Base-by-base conservation (phyloP, 192 early-diverging fungal species). In the Rhizoclosmatium sp. region DNA sequence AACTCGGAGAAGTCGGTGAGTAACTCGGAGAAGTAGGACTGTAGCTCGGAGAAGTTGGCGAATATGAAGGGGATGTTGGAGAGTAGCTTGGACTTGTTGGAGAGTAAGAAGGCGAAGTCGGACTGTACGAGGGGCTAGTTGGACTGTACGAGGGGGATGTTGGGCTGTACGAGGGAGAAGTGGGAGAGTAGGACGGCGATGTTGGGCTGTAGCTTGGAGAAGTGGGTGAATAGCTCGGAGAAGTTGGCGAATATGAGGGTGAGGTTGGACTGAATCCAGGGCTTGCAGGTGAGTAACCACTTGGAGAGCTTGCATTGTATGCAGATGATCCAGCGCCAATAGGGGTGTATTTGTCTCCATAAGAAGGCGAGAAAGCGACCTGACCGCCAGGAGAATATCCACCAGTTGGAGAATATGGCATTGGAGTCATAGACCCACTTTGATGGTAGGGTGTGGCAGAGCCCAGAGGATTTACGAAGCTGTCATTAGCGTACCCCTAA, bases 311-410 rank as follows among this genome's bases (percentile, higher is more conserved):
- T 81, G 19, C 69, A 72, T 89, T 88, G 46, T 82, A 80, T 45
- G 82, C 89, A 82, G 84, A 87, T 12, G 87, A 87, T 51, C 95
- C 95, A 69, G 92, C 92, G 75, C 94, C 92, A 60, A 89, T 91
- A 67, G 79, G 79, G 40, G 71, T 75, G 16, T 40, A 80, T 41
- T 65, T 72, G n/a, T 49, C 71, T 12, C 59, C 44, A 46, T 71
- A 40, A 78, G 93, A 90, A 2, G 95, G 94, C 59, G 94, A 96
- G 85, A 96, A 95, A 85, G 91, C 91, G 45, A 93, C 92, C 78
- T 92, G 90, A 69, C 90, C 90, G 39, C 81, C 67, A 14, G 87
- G 87, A 40, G 87, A 88, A 60, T 83, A 87, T n/a, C 82, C 80
- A 61, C 85, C 82, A 3, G 42, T 10, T 44, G 76, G 71, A 0